Evolutionary conservation across 2,329 filamentous ascomycete genomes (phyloP), one percentile per base, ranked within the genome.

Genomic region (Huntiella savannae): DNA sequence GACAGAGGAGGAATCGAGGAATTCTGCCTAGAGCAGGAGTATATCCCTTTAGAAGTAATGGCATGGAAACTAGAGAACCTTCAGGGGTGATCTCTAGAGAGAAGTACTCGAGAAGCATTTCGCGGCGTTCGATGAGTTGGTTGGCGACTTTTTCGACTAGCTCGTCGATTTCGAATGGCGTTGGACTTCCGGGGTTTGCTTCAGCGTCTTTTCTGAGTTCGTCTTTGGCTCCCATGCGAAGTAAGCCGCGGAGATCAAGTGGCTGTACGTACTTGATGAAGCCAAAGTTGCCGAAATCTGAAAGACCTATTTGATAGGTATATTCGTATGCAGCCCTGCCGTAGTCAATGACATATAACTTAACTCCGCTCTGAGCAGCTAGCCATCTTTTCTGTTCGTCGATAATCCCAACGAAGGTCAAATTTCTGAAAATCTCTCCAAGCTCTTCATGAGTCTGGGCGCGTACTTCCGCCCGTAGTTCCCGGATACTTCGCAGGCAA

Each of bases 271-370:
- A 85, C 8, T 74, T 76, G 49, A 98, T 86, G 16, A 69, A 62
- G 2, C 91, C 91, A 56, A 94, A 95, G 58, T 98, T 98, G 1
- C 82, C 85, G 62, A 98, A 98, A 57, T 98, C 86, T 0, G 86
- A 93, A 33, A 98, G 71, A 0, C 86, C 88, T 15, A 96, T 65
- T 62, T 98, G 91, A 63, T 98, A 98, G 60, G 96, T 92, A 59
- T 88, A 92, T 55, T 96, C 88, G 51, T 77, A 82, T 59, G 77
- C 82, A 1, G 82, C 66, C 58, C 88, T 77, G 8, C 86, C 91
- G 57, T 98, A 98, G 61, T 98, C 91, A 45, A 98, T 70, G 16
- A 98, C 73, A 59, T 82, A 95, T 5, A 98, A 71, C 58, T 87
- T 93, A 6, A 96, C 81, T 11, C 88, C 91, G 33, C 83, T 79